phyloP scores from a whole-genome alignment of 2,329 filamentous ascomycete species.

The Aspergillus awamori region DNA sequence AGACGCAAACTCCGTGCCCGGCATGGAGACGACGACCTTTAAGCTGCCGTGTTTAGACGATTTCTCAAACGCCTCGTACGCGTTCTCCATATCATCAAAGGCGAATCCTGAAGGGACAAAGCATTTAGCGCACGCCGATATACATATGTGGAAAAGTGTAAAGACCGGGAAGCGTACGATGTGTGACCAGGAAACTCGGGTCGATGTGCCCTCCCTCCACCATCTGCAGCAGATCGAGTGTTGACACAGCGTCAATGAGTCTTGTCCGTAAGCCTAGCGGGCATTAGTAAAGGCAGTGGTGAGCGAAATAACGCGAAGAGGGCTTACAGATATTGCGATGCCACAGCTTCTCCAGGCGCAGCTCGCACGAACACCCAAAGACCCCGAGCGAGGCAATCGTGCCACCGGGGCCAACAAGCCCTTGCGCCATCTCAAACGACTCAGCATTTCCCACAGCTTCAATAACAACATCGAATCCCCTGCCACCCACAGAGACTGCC shows the following conservation, averaged over 20 bases:
- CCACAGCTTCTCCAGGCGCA: slow-evolving; percentile 61
- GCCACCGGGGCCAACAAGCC: slow-evolving; percentile 57
- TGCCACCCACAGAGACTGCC: slow-evolving; percentile 52
- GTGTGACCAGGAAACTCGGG: slow-evolving; percentile 17
- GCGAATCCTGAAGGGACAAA: slow-evolving; percentile 39
- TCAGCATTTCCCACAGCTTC: slow-evolving; percentile 60
- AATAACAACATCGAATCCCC: slow-evolving; percentile 60
- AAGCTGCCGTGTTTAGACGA: slow-evolving; percentile 47
- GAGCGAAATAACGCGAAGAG: slow-evolving; percentile 12
- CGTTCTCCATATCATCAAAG: slow-evolving; percentile 48
- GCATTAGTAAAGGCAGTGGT: neutral
- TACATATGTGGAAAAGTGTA: neutral
- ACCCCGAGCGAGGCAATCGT: slow-evolving; percentile 62
- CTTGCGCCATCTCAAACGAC: slow-evolving; percentile 58
- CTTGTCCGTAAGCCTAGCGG: slow-evolving; percentile 13
- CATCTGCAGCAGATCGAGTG: slow-evolving; percentile 13
- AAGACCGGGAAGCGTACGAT: slow-evolving; percentile 11
- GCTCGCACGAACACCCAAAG: slow-evolving; percentile 55
- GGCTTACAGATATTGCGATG: slow-evolving; percentile 55
- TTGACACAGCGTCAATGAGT: slow-evolving; percentile 12
- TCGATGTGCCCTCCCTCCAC: slow-evolving; percentile 13
- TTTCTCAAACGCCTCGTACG: slow-evolving; percentile 49
- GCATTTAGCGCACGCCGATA: too few relatives aligned
- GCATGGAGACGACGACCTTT: slow-evolving; percentile 37
- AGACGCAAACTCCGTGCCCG: too few relatives aligned